Base-by-base conservation (phyloP, 768 basidiomycete species). In the Kwoniella sp. region DNA sequence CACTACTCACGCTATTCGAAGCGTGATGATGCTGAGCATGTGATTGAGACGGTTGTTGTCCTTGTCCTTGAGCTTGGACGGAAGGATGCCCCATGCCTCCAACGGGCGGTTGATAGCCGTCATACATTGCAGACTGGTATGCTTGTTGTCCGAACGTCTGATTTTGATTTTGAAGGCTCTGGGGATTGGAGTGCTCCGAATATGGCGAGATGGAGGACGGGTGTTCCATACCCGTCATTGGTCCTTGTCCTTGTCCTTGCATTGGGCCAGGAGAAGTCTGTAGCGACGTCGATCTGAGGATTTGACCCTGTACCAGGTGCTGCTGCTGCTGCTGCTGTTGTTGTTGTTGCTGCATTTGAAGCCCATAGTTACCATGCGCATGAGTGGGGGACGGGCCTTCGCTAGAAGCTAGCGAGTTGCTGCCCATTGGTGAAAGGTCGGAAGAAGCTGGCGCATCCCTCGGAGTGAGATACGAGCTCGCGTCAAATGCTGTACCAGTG, bases 181-280 rank as follows among this genome's bases (percentile, higher is more conserved):
- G 22, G 22, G 10, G 46, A 22, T 47, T 24, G n/a, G 62, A 56
- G 26, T 64, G 62, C 15, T 53, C 37, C 9, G 62, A 64, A 30
- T 64, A 64, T 22, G 62, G 62, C 33, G 62, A 64, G 4, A 64
- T 55, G 4, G 54, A 57, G 7, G 62, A 37, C 22, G 47, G 37
- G 19, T 27, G 21, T 24, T 55, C 50, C n/a, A 17, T 13, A 22
- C 51, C 37, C 13, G 44, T 7, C 44, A 37, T 54, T 15, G 24
- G 25, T 9, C 24, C 49, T 40, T 37, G 58, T 13, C 13, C 29
- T 33, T 24, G 24, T 17, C 17, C 30, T 5, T 54, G 29, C 17
- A 25, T 58, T 17, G 2, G 58, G 36, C 21, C 47, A 19, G 21
- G 58, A 36, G 58, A 60, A 51, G 21, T 47, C 19, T 56, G 55